Conservation (phyloP, 2,329 filamentous ascomycete genomes). For the Fusarium longipes region DNA sequence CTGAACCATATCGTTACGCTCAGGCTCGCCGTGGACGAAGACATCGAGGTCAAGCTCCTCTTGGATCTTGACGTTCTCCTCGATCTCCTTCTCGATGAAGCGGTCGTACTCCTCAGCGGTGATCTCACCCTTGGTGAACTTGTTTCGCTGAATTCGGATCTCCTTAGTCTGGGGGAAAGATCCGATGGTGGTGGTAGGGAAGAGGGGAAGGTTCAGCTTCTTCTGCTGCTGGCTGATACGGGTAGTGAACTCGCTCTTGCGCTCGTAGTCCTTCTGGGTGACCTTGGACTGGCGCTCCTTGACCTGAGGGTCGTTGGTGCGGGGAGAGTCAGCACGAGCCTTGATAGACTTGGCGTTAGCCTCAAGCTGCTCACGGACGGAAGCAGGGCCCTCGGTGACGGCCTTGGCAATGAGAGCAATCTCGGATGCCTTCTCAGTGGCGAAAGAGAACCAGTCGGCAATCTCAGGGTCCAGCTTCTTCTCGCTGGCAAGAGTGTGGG, state of each 20-base stretch:
- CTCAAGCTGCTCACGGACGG: slow-evolving; percentile 89
- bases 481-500: slow-evolving; percentile 97
- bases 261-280: slow-evolving; percentile 86
- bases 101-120: slow-evolving; percentile 92
- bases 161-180: slow-evolving; percentile 99
- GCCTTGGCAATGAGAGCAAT: slow-evolving; percentile 96
- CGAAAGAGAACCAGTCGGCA: slow-evolving; percentile 98
- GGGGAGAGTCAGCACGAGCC: slow-evolving; percentile 88
- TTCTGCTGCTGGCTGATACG: slow-evolving; percentile 91
- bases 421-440: slow-evolving; percentile 91
- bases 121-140: slow-evolving; percentile 99
- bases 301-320: slow-evolving; percentile 96
- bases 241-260: slow-evolving; percentile 86
- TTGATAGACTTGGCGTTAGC: slow-evolving; percentile 96
- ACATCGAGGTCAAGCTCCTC: slow-evolving; percentile 98
- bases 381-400: slow-evolving; percentile 88
- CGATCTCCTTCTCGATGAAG: slow-evolving; percentile 99
- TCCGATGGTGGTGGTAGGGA: slow-evolving; percentile 99
- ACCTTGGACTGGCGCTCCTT: slow-evolving; percentile 96
- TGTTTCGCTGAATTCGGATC: slow-evolving; percentile 96
- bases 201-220: slow-evolving; percentile 92
- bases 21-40: slow-evolving; percentile 97
- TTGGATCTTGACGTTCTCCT: slow-evolving; percentile 94
- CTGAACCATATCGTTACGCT: slow-evolving; percentile 99
- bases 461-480: slow-evolving; percentile 97